Evolutionary conservation across 2,329 filamentous ascomycete genomes (phyloP).

Genomic region (Aspergillus sp.): DNA sequence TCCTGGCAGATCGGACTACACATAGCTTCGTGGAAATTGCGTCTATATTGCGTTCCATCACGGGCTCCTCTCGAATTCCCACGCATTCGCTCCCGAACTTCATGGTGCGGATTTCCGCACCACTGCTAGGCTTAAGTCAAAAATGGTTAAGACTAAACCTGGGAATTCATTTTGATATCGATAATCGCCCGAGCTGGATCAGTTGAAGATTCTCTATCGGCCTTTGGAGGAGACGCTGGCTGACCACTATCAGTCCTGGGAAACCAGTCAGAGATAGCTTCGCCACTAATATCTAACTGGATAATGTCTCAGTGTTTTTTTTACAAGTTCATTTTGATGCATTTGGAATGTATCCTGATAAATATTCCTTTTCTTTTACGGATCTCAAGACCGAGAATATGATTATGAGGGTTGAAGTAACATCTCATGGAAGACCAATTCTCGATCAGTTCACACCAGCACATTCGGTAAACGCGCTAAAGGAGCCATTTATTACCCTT

Average conservation of each 20-base stretch:
- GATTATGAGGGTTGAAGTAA: too few species aligned
- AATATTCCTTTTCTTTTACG: too few species aligned
- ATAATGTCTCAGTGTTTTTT: too few species aligned
- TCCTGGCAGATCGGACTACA: neutral
- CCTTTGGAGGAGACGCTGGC: neutral
- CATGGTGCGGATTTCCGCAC: neutral
- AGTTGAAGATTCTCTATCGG: neutral
- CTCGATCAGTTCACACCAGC: too few species aligned
- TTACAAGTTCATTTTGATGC: too few species aligned
- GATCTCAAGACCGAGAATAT: too few species aligned
- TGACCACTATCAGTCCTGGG: neutral
- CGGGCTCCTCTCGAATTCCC: neutral
- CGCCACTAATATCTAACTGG: too few species aligned
- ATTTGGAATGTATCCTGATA: too few species aligned
- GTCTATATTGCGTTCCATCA: neutral
- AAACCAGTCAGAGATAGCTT: neutral
- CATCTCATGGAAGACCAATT: too few species aligned
- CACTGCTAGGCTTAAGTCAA: neutral
- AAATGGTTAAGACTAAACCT: neutral
- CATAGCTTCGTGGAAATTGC: neutral
- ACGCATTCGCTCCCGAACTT: neutral
- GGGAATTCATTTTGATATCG: neutral
- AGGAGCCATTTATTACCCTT: too few species aligned
- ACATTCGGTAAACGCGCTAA: too few species aligned
- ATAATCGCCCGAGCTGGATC: neutral